A percentile compares a stretch with the other conserved stretches of the same genome.
These are phyloP conservation scores for Fusarium sp. DNA, from an alignment of 2,329 filamentous ascomycete genomes.

Conservation along the genomic window DNA sequence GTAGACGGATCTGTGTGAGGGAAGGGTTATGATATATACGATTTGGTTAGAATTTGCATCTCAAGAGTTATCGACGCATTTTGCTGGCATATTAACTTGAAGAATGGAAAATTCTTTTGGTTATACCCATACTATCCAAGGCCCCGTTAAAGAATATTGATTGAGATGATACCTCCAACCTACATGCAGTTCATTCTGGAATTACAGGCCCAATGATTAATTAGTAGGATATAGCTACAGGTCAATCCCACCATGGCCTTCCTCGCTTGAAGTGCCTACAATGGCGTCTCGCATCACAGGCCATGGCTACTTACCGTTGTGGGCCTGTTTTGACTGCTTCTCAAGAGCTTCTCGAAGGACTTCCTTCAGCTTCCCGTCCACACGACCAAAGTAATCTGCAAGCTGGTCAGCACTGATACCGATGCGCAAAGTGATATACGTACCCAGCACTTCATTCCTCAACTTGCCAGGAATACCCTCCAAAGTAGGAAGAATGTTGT, in stretches of 20 bases:
- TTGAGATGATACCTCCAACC: background rate
- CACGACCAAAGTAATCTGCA: constrained; percentile 9
- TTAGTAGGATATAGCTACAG: background rate
- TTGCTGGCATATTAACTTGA: background rate
- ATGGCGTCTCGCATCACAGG: background rate
- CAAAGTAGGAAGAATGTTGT: constrained; percentile 36
- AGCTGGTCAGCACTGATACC: background rate
- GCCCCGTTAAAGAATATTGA: background rate
- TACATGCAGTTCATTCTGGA: background rate
- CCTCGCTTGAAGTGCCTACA: background rate
- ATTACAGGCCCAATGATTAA: background rate
- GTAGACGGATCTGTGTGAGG: background rate
- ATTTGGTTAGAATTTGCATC: background rate
- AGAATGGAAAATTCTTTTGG: background rate
- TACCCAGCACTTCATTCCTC: constrained; percentile 19
- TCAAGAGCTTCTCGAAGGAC: background rate
- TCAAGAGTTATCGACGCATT: background rate
- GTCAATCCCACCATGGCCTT: background rate
- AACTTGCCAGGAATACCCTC: constrained; percentile 28
- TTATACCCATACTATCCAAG: background rate
- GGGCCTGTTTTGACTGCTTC: background rate
- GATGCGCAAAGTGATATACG: background rate
- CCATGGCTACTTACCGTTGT: background rate
- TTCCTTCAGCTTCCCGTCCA: background rate
- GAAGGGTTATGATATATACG: background rate